These are phyloP conservation scores for Syncephalis fuscata DNA, from an alignment of 371 early-diverging fungal genomes.

Conservation along the genomic window DNA sequence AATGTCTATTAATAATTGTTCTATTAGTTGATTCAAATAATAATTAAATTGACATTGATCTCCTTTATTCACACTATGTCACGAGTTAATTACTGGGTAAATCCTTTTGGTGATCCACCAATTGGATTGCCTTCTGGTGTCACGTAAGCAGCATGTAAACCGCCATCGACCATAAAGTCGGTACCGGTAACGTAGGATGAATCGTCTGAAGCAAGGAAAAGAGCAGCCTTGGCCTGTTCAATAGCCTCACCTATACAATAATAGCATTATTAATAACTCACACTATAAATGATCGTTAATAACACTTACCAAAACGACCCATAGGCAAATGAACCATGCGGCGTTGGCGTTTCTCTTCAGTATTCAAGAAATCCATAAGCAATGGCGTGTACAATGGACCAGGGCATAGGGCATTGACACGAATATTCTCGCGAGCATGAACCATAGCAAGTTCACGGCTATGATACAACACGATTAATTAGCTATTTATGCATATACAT, in stretches of 20 bases:
- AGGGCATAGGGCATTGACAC: slow-evolving; percentile 76
- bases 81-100: not conserved
- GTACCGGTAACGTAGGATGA: slow-evolving; percentile 68
- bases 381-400: slow-evolving; percentile 72
- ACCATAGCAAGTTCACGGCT: slow-evolving; percentile 71
- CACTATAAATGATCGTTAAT: not conserved
- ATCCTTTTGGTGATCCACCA: slow-evolving; percentile 23
- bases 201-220: slow-evolving; percentile 75
- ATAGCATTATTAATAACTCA: not conserved
- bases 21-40: no score
- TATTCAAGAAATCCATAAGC: slow-evolving; percentile 72
- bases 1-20: no score
- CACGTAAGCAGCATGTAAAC: slow-evolving; percentile 63
- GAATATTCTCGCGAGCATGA: slow-evolving; percentile 80
- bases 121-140: slow-evolving; percentile 30
- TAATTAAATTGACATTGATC: no score
- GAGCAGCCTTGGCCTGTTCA: slow-evolving; percentile 69
- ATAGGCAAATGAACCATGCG: slow-evolving; percentile 71
- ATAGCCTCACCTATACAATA: slow-evolving; percentile 52
- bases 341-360: slow-evolving; percentile 70
- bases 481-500: not conserved
- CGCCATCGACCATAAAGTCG: slow-evolving; percentile 77
- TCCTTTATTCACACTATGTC: no score
- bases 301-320: slow-evolving; percentile 62
- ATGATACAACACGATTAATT: slow-evolving; percentile 1